Conservation (phyloP, 2,329 filamentous ascomycete species). For the Thelonectria rubi region DNA sequence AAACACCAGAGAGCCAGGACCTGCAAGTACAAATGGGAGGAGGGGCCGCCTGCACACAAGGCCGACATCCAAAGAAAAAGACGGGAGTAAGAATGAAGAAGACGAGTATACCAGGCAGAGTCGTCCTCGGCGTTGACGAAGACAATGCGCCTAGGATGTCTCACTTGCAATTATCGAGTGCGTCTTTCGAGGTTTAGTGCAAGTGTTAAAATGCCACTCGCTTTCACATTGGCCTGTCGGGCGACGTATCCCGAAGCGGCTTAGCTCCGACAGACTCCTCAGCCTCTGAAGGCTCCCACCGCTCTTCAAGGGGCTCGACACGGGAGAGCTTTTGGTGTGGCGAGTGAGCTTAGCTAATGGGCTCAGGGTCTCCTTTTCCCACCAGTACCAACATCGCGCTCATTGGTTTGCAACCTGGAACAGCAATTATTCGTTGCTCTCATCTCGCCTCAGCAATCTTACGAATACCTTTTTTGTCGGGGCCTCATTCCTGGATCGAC, state of each 20-base stretch:
- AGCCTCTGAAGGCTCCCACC: conserved; percentile 19
- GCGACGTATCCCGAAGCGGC: conserved; percentile 33
- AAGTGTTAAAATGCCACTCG: conserved; percentile 2
- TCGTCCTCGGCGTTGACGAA: conserved; percentile 1
- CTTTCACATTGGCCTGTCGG: conserved; percentile 11
- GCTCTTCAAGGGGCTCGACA: conserved; percentile 5
- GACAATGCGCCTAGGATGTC: conserved; percentile 12
- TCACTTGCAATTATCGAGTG: not conserved
- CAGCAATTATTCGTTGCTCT: not conserved
- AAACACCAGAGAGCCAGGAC: conserved; percentile 12
- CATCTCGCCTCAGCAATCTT: conserved; percentile 9
- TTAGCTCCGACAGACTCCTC: conserved; percentile 39
- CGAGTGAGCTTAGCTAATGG: conserved; percentile 23
- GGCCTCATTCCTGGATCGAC: not conserved
- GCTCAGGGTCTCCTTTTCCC: conserved; percentile 1
- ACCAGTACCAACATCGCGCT: not conserved
- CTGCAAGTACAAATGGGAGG: conserved; percentile 14
- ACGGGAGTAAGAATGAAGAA: not conserved
- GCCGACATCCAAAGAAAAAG: conserved; percentile 8
- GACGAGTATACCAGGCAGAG: not conserved
- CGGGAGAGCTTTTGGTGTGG: conserved; percentile 18
- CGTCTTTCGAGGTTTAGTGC: conserved; percentile 4
- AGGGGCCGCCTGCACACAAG: conserved; percentile 16
- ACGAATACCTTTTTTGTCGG: not conserved
- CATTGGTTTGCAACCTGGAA: not conserved